These are phyloP conservation scores for Tetradesmus obliquus DNA, from an alignment of 139 green algal species.

Conservation along the genomic window DNA sequence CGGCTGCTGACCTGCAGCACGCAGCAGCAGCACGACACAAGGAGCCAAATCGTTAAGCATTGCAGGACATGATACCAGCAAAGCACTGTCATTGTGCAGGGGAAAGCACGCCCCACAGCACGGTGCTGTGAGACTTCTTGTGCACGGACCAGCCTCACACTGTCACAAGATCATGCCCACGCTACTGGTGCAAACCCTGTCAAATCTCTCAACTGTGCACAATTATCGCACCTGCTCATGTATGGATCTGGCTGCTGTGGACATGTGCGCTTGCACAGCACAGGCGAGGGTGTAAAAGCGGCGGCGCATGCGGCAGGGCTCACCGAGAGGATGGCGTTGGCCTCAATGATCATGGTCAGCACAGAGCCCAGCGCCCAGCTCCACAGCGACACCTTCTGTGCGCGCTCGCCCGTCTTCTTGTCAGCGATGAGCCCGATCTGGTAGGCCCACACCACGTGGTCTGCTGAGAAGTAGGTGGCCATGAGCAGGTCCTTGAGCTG, in stretches of 20 bases:
- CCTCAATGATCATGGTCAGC: slow-evolving; percentile 61
- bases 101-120: too few relatives aligned
- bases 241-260: too few relatives aligned
- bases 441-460: slow-evolving; percentile 94
- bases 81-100: too few relatives aligned
- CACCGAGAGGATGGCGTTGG: slow-evolving; percentile 45
- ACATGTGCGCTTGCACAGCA: too few relatives aligned
- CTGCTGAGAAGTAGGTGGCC: slow-evolving; percentile 93
- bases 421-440: slow-evolving; percentile 86
- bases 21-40: background rate
- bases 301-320: background rate
- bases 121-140: too few relatives aligned
- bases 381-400: slow-evolving; percentile 80
- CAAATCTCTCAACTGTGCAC: too few relatives aligned
- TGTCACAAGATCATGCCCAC: background rate
- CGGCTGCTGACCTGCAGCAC: slow-evolving; percentile 16
- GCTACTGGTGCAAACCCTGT: too few relatives aligned
- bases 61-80: background rate
- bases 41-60: background rate
- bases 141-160: background rate
- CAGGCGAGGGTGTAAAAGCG: too few relatives aligned
- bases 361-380: slow-evolving; percentile 72
- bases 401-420: slow-evolving; percentile 73
- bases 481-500: slow-evolving; percentile 91
- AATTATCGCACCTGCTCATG: too few relatives aligned